These are phyloP conservation scores for Dictyostelium intermedium DNA, from an alignment of 78 protist species.

Conservation along the genomic window DNA sequence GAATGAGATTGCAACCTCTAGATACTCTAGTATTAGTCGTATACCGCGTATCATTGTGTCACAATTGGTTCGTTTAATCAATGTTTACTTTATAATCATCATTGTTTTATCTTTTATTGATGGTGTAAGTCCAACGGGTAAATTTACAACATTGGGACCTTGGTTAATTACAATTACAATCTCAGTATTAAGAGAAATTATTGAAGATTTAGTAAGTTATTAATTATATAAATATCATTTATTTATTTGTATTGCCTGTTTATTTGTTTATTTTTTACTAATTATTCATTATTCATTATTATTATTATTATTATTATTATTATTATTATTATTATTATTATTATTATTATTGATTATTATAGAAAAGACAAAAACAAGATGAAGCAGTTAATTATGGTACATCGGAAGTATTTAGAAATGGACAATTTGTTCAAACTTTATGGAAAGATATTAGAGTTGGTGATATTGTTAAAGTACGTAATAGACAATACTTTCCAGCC, in stretches of 20 bases:
- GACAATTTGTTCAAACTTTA: not conserved
- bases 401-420: slow-evolving; percentile 11
- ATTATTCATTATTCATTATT: not conserved
- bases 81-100: slow-evolving; percentile 89
- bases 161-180: slow-evolving; percentile 81
- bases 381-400: slow-evolving; percentile 42
- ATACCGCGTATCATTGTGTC: slow-evolving; percentile 57
- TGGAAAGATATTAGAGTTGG: slow-evolving; percentile 82
- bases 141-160: slow-evolving; percentile 89
- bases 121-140: slow-evolving; percentile 90
- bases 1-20: slow-evolving; percentile 82
- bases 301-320: not conserved
- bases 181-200: slow-evolving; percentile 85
- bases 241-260: not conserved
- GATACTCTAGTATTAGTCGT: slow-evolving; percentile 64
- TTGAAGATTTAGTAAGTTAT: slow-evolving; percentile 86
- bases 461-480: slow-evolving; percentile 78
- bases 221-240: not conserved
- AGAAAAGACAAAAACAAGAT: slow-evolving; percentile 80
- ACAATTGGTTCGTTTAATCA: slow-evolving; percentile 84
- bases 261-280: not conserved
- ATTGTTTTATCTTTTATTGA: slow-evolving; percentile 82
- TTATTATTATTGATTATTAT: too few relatives aligned
- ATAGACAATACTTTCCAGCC: slow-evolving; percentile 79
- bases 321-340: too few relatives aligned